Base-by-base conservation (phyloP, 2,329 filamentous ascomycete genomes). In the Aspergillus japonicus region DNA sequence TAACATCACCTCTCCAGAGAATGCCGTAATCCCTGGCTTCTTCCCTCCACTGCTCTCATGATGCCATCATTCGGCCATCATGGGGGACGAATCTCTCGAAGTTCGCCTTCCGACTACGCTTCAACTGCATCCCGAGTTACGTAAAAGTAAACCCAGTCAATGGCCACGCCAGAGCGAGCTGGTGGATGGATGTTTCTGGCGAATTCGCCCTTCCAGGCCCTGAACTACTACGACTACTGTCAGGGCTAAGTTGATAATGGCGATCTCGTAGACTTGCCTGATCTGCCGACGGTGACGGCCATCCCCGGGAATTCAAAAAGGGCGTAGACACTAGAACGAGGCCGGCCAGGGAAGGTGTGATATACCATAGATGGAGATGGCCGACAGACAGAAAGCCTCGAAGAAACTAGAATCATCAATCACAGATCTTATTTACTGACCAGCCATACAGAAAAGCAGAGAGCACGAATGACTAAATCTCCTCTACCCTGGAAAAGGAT, bases 121-220 rank as follows among this genome's bases (percentile, higher is more conserved):
- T 47, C 24, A 44, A 66, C 63, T 62, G 62, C 63, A 62, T 68
- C 63, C 67, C 68, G 66, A 73, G 74, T 77, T 77, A 77, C 75
- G 75, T 77, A 77, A 77, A 75, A 44, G 72, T 52, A 74, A 73
- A 73, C 51, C 44, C 24, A 48, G 53, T 62, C 58, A 58, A 60
- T 60, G 61, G 61, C 54, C 52, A 57, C 54, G 16, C 12, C 51
- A 24, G 26, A 24, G 31, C 26, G 49, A 53, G 52, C 8, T 44
- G 53, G 48, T 55, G 48, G 47, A 57, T 55, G 56, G 61, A 62
- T 60, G 31, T 53, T 64, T 65, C 63, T 62, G 52, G 61, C 50
- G 54, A 58, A 39, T 16, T 31, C 53, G 42, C 16, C 26, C 44
- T 21, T 48, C 47, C 26, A 48, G 24, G 39, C 29, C 53, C 47